Evolutionary conservation across 495 filamentous ascomycete genomes (phyloP), one percentile per base, ranked within the genome.

Genomic region (Penicillium coffeae): DNA sequence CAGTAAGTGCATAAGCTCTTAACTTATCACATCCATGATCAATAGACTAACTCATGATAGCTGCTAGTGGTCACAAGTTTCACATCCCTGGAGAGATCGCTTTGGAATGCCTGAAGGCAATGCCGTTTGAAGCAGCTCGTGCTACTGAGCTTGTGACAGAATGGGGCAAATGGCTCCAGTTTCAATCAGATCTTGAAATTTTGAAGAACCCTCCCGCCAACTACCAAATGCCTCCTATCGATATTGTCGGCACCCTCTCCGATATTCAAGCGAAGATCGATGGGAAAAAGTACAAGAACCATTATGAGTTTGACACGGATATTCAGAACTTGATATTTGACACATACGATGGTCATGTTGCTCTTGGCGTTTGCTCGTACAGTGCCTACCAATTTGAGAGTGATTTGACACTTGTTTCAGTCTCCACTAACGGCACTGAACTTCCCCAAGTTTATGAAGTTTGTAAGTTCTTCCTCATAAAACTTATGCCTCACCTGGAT

Each of bases 51-150:
- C 20, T 20, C 2, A 10, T 3, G 25, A 41, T 22, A 41, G 38
- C 18, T 14, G 9, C 19, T 25, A n/a, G n/a, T n/a, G n/a, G n/a
- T n/a, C n/a, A n/a, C n/a, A n/a, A n/a, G n/a, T 8, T 41, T 6
- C 9, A 2, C 3, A 41, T 41, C 4, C 47, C 55, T 6, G 72
- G 71, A 8, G 52, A 39, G 21, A 45, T 65, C 20, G 75, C 61
- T 2, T 74, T 69, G 46, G 52, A 67, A 9, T 81, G 77, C 51
- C 63, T 81, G 2, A 59, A 49, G 8, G 72, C 59, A 25, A 70
- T 78, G n/a, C 76, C 77, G 2, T 79, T 81, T 52, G 70, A 75
- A 49, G 13, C 65, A 1, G 73, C 65, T n/a, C 69, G 75, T 10
- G 78, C 71, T 12, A 56, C 61, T 13, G 52, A 62, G 10, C 77